A percentile compares a stretch with the other conserved stretches of the same genome.
phyloP scores from a whole-genome alignment of 2,329 filamentous ascomycete species.

The Venturiaceae sp. region DNA sequence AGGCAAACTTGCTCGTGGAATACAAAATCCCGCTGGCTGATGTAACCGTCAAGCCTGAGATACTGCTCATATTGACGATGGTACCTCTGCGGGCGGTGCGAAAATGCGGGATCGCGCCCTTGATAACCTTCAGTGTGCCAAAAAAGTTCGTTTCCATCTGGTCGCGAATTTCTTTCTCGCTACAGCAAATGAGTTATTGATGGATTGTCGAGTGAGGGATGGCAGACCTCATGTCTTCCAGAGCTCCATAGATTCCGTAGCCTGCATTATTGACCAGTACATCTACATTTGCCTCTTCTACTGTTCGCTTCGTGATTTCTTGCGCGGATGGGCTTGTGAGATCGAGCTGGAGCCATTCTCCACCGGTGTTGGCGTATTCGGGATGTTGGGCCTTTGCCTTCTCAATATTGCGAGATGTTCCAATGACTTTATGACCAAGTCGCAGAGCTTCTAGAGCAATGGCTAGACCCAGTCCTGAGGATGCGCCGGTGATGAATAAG shows the following conservation, averaged over 20 bases:
- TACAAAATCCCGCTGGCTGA: too few species aligned
- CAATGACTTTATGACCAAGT: not conserved
- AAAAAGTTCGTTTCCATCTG: too few species aligned
- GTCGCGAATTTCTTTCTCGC: too few species aligned
- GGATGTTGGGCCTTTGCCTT: not conserved
- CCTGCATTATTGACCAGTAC: not conserved
- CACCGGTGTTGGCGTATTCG: not conserved
- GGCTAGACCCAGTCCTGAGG: not conserved
- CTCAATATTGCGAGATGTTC: not conserved
- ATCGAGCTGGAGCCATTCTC: not conserved
- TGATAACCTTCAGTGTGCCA: too few species aligned
- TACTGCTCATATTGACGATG: too few species aligned
- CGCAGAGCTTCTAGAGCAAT: not conserved
- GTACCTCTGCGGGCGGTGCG: too few species aligned
- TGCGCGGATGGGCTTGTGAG: not conserved
- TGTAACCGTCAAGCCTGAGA: too few species aligned
- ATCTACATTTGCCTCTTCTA: not conserved
- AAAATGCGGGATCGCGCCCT: too few species aligned
- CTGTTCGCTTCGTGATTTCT: not conserved
- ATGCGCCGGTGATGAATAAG: not conserved
- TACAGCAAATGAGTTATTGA: not conserved
- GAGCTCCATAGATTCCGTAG: not conserved
- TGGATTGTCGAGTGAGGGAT: not conserved
- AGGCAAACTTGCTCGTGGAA: too few species aligned
- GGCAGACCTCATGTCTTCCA: not conserved